Conservation (phyloP, 306 rosid species). For the Fragaria vesca region DNA sequence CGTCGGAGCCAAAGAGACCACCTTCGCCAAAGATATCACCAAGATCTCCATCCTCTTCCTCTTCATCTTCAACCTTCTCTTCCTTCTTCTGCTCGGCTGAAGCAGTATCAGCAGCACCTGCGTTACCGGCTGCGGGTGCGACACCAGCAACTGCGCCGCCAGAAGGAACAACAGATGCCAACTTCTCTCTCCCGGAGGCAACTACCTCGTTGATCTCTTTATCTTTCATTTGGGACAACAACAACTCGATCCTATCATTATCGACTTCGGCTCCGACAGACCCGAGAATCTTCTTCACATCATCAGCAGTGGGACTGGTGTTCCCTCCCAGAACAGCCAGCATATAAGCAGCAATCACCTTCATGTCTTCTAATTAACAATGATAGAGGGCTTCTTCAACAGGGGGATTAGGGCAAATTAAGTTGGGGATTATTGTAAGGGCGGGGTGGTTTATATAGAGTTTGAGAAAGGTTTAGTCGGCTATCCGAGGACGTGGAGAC, state of each 20-base stretch:
- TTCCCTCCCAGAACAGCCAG: slow-evolving; percentile 62
- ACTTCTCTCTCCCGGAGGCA: slow-evolving; percentile 62
- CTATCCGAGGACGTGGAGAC: neutral
- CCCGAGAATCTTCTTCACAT: slow-evolving; percentile 44
- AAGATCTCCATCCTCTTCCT: neutral
- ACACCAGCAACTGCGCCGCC: slow-evolving; percentile 49
- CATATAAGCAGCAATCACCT: slow-evolving; percentile 58
- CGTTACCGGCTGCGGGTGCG: slow-evolving; percentile 30
- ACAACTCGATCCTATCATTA: slow-evolving; percentile 35
- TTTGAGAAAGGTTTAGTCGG: neutral
- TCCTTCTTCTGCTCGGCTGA: slow-evolving; percentile 60
- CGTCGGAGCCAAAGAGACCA: neutral
- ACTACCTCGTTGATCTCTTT: slow-evolving; percentile 54
- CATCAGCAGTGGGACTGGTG: slow-evolving; percentile 34
- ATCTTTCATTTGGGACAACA: slow-evolving; percentile 47
- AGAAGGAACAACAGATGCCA: slow-evolving; percentile 49
- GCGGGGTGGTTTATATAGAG: neutral
- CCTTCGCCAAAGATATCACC: neutral
- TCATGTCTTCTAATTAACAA: slow-evolving; percentile 31
- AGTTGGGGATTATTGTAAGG: too few species aligned
- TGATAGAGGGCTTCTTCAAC: neutral
- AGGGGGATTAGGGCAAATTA: too few species aligned
- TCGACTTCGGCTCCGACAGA: slow-evolving; percentile 62
- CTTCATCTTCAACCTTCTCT: slow-evolving; percentile 52
- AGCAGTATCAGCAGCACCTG: slow-evolving; percentile 36